Base-by-base conservation (phyloP, 169 alveolate species). In the Neospora caninum region DNA sequence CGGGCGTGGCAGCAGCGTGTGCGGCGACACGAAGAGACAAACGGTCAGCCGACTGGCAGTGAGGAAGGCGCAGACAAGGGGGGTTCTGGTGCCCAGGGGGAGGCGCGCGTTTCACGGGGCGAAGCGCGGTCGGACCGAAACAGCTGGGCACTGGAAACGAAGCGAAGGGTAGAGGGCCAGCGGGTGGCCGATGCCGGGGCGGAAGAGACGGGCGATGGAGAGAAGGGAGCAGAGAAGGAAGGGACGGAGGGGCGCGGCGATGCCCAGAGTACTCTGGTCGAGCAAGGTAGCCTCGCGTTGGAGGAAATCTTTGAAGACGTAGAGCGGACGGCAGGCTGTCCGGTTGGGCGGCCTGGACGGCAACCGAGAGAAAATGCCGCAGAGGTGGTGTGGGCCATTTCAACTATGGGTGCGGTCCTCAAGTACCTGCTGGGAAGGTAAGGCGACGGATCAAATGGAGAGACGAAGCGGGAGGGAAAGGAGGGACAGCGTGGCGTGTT, bases 331-430 rank as follows among this genome's bases (percentile, higher is more conserved):
- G 20, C n/a, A 22, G 73, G 73, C 73, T 10, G 31, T 16, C 73
- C 86, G 43, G 18, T n/a, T 43, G 45, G 45, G n/a, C 22, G 86
- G 27, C 43, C 45, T 6, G 49, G n/a, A 10, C 43, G 20, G 41
- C 7, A 38, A 78, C 86, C 22, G 45, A 18, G 42, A 78, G 39
- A 78, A n/a, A 13, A 43, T 1, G 86, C 9, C 86, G n/a, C 1
- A 20, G 86, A 78, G 10, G 86, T 20, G 1, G 27, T 78, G 43
- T 82, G 89, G 89, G 89, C 43, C 25, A 27, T 82, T 16, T 25
- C 69, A 20, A 82, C 89, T 20, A 82, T 82, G 89, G 89, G 89
- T 18, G 53, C 89, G n/a, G 89, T 82, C 25, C 67, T 82, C 53
- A 82, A 82, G 64, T 82, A 82, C 39, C 64, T 82, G 2, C 89